Evolutionary conservation across 1,284 basidiomycete genomes (phyloP).

Genomic region (Pseudozyma tsukubaensis): DNA sequence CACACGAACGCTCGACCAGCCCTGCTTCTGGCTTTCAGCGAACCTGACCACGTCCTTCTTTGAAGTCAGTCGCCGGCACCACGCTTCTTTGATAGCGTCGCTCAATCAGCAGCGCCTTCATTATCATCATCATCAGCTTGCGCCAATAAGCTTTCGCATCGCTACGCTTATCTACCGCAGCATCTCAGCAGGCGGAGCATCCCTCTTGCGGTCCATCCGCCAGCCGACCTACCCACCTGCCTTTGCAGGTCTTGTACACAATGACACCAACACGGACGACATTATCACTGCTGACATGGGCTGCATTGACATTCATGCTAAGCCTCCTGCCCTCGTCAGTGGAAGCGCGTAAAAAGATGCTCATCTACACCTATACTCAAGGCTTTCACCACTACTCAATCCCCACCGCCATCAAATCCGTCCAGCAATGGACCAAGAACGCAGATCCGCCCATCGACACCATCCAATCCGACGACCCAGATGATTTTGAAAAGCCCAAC

Average conservation of each 20-base stretch:
- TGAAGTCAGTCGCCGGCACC: not conserved
- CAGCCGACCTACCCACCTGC: not conserved
- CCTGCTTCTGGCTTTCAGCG: not conserved
- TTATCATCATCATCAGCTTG: too few species aligned
- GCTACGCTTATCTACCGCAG: too few species aligned
- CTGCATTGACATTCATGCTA: conserved; percentile 19
- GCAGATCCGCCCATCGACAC: conserved; percentile 41
- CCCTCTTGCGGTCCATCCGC: not conserved
- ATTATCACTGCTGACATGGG: conserved; percentile 13
- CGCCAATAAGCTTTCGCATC: too few species aligned
- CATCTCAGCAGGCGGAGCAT: not conserved
- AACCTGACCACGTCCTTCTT: not conserved
- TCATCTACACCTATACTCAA: conserved; percentile 54
- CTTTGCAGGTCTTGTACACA: not conserved
- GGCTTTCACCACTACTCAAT: conserved; percentile 58
- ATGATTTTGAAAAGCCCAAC: conserved; percentile 42
- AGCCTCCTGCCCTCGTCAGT: conserved; percentile 17
- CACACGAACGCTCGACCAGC: not conserved
- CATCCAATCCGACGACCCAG: conserved; percentile 46
- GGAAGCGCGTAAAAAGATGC: conserved; percentile 49
- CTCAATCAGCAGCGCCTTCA: not conserved
- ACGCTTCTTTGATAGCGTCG: not conserved
- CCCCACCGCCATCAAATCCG: conserved; percentile 44
- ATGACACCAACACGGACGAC: conserved; percentile 15
- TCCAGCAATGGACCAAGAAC: conserved; percentile 47